Percentiles rank a stretch among this genome's conserved stretches.
Evolutionary conservation across 352 stramenopile genomes (phyloP).

Genomic region (Phytophthora sansomeana): DNA sequence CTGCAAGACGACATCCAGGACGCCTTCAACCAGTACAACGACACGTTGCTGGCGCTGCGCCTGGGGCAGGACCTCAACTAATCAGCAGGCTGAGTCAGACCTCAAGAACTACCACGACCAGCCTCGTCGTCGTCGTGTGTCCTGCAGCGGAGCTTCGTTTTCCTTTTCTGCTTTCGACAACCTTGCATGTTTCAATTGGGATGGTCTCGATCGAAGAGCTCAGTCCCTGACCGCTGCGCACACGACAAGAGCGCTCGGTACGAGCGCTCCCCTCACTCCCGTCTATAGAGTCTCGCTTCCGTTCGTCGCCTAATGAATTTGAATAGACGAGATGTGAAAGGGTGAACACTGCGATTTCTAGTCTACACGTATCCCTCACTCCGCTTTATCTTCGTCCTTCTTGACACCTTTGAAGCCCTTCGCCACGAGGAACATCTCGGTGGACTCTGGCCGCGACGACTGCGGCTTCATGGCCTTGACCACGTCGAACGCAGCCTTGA

Average conservation of each 20-base stretch:
- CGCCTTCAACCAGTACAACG: slow-evolving; percentile 93
- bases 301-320: slow-evolving; percentile 32
- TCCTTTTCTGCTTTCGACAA: slow-evolving; percentile 33
- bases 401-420: slow-evolving; percentile 63
- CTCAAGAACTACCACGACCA: slow-evolving; percentile 43
- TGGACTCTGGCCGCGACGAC: slow-evolving; percentile 82
- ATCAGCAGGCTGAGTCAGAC: slow-evolving; percentile 71
- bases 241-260: slow-evolving; percentile 26
- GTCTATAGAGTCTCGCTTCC: slow-evolving; percentile 27
- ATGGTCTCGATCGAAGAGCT: slow-evolving; percentile 42
- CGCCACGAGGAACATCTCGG: slow-evolving; percentile 86
- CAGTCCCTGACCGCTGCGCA: slow-evolving; percentile 21
- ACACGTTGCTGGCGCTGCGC: slow-evolving; percentile 86
- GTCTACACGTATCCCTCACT: background rate
- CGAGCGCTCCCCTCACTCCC: slow-evolving; percentile 17
- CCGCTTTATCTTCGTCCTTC: background rate
- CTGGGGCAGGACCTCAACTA: slow-evolving; percentile 88
- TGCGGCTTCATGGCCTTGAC: slow-evolving; percentile 84
- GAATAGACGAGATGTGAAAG: slow-evolving; percentile 47
- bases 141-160: slow-evolving; percentile 30
- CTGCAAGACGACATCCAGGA: slow-evolving; percentile 92
- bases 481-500: slow-evolving; percentile 73
- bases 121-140: slow-evolving; percentile 45
- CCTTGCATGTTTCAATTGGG: slow-evolving; percentile 39
- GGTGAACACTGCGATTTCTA: background rate